phyloP scores from a whole-genome alignment of 208 protist genomes.

The Trypanosoma cruzi region DNA sequence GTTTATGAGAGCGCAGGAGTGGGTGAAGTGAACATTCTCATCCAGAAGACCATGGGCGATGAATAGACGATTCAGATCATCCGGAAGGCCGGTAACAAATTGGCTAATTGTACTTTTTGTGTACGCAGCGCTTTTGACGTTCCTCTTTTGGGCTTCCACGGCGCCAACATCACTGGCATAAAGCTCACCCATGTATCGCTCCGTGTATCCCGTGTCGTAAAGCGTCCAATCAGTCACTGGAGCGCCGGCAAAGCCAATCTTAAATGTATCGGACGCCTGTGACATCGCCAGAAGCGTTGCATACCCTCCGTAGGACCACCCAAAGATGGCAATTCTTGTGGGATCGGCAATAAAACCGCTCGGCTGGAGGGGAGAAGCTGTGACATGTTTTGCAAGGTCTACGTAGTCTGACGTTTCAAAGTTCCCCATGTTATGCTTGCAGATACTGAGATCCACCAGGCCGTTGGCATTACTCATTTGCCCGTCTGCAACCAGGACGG shows the following conservation, averaged over 20 bases:
- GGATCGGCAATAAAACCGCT: slow-evolving; percentile 57
- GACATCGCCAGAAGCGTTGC: slow-evolving; percentile 86
- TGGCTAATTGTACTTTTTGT: slow-evolving; percentile 51
- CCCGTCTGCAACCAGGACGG: slow-evolving; percentile 83
- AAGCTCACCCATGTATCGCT: slow-evolving; percentile 85
- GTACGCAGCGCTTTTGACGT: slow-evolving; percentile 52
- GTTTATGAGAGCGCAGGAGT: slow-evolving; percentile 78
- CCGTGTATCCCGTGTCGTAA: slow-evolving; percentile 93
- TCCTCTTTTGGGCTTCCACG: slow-evolving; percentile 10
- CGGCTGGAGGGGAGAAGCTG: slow-evolving; percentile 25
- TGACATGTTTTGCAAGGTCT: slow-evolving; percentile 58
- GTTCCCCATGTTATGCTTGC: slow-evolving; percentile 84
- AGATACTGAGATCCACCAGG: slow-evolving; percentile 72
- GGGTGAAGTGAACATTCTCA: slow-evolving; percentile 94
- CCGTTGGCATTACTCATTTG: slow-evolving; percentile 87
- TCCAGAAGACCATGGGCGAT: slow-evolving; percentile 93
- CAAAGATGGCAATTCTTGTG: slow-evolving; percentile 78
- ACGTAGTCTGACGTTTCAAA: slow-evolving; percentile 90
- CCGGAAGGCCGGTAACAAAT: slow-evolving; percentile 76
- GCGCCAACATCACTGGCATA: slow-evolving; percentile 30
- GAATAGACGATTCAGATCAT: slow-evolving; percentile 88
- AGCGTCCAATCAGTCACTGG: slow-evolving; percentile 87
- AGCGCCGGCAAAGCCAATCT: slow-evolving; percentile 81
- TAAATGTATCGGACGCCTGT: slow-evolving; percentile 77
- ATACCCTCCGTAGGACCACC: slow-evolving; percentile 92